Evolutionary conservation across 495 filamentous ascomycete genomes (phyloP).

Genomic region (Halenospora varia): DNA sequence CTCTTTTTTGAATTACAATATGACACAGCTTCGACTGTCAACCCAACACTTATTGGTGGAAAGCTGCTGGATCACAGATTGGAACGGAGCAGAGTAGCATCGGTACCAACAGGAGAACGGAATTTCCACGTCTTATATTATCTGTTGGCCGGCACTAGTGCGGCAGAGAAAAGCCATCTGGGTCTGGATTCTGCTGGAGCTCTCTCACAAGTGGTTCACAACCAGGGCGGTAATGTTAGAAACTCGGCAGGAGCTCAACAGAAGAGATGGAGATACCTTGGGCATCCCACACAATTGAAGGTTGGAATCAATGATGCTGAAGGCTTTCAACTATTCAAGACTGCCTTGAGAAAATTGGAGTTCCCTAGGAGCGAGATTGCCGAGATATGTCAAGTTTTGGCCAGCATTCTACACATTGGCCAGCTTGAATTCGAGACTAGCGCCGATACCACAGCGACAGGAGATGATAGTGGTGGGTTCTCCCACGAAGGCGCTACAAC

Average conservation of each 20-base stretch:
- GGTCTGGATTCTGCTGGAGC: conserved; percentile 60
- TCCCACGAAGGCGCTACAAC: conserved; percentile 90
- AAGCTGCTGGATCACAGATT: conserved; percentile 92
- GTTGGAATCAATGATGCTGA: conserved; percentile 94
- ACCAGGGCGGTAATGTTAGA: conserved; percentile 27
- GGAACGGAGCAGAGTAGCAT: conserved; percentile 83
- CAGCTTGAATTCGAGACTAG: conserved; percentile 86
- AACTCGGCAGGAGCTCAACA: conserved; percentile 45
- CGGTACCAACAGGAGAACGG: conserved; percentile 89
- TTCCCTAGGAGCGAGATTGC: conserved; percentile 92
- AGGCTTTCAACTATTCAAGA: conserved; percentile 97
- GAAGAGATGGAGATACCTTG: conserved; percentile 91
- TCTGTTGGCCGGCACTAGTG: conserved; percentile 84
- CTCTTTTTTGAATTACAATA: conserved; percentile 96
- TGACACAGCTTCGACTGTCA: conserved; percentile 76
- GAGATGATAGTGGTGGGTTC: conserved; percentile 92
- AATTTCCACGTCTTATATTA: conserved; percentile 98
- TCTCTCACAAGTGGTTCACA: conserved; percentile 33
- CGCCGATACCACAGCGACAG: conserved; percentile 70
- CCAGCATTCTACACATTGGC: conserved; percentile 88
- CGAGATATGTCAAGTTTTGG: conserved; percentile 91
- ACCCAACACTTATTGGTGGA: conserved; percentile 82
- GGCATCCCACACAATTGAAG: conserved; percentile 93
- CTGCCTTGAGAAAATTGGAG: conserved; percentile 85
- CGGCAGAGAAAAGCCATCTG: conserved; percentile 83